Evolutionary conservation across 305 asterid genomes (phyloP), one percentile per base, ranked within the genome.

Genomic region (Salvia sclarea): DNA sequence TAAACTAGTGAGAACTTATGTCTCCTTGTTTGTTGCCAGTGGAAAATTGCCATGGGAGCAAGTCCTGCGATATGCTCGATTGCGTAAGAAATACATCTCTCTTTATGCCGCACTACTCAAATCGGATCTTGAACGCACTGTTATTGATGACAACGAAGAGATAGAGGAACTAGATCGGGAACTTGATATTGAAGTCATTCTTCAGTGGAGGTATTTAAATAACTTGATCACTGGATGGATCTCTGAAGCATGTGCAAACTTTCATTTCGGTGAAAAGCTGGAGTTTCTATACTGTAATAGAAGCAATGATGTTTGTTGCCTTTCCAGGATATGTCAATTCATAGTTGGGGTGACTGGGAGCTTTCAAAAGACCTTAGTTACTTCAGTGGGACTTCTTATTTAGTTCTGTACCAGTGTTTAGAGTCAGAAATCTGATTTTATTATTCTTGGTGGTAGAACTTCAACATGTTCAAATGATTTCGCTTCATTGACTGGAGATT

Each of bases 41-140:
- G 98, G 99, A 60, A 94, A 80, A 72, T 47, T 89, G 83, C 85
- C 96, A 22, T 94, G 99, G 97, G 96, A 91, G 77, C 99, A 89
- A 76, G 95, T 91, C 78, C 69, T 94, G 76, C 82, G 82, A 44
- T 80, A 91, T 75, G 81, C 96, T 63, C 76, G 84, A 44, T 81
- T 89, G 71, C 95, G 95, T 49, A 94, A 87, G 86, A 86, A 85
- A 64, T 94, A 94, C 83, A 87, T 94, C 62, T 81, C 95, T 61
- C 79, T 85, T 44, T 91, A 94, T 82, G 97, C 97, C 54, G 80
- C 89, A 58, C 68, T 89, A 76, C 91, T 94, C 69, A 94, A 79
- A 68, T 82, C 93, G 24, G 93, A 94, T 80, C 87, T 83, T 71
- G 96, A 84, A 41, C 92, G 87, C 25, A 76, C 73, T 28, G 79